Evolutionary conservation across 805 yeast genomes (phyloP).

Genomic region (Sugiyamaella americana): DNA sequence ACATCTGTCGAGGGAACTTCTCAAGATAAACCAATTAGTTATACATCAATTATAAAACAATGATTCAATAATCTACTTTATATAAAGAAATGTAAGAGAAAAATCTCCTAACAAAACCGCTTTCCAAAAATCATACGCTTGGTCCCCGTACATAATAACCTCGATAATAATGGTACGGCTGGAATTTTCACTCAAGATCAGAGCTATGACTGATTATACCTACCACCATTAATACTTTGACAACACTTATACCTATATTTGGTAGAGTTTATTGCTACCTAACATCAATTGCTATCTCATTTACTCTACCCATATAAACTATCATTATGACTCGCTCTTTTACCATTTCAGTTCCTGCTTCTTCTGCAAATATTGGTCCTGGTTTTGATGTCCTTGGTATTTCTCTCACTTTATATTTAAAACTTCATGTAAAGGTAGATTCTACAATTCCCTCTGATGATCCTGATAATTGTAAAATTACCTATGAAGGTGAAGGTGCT

Average conservation of each 20-base stretch:
- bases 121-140: too few relatives aligned
- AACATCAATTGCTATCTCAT: not conserved
- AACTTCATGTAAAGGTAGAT: constrained; percentile 63
- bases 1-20: too few relatives aligned
- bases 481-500: constrained; percentile 77
- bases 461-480: constrained; percentile 60
- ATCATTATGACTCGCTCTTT: constrained; percentile 42
- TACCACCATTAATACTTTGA: not conserved
- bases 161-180: too few relatives aligned
- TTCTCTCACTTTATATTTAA: constrained; percentile 70
- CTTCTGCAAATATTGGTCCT: constrained; percentile 97
- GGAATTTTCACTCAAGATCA: too few relatives aligned
- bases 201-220: not conserved
- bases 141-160: too few relatives aligned
- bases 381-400: constrained; percentile 97
- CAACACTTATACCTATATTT: not conserved
- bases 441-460: constrained; percentile 39
- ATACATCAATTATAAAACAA: too few relatives aligned
- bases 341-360: constrained; percentile 79
- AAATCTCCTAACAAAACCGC: too few relatives aligned
- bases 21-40: too few relatives aligned
- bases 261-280: not conserved
- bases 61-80: too few relatives aligned
- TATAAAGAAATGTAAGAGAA: too few relatives aligned
- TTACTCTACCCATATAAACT: constrained; percentile 1